phyloP scores from a whole-genome alignment of 1,284 basidiomycete genomes.

The Thelephora terrestris region DNA sequence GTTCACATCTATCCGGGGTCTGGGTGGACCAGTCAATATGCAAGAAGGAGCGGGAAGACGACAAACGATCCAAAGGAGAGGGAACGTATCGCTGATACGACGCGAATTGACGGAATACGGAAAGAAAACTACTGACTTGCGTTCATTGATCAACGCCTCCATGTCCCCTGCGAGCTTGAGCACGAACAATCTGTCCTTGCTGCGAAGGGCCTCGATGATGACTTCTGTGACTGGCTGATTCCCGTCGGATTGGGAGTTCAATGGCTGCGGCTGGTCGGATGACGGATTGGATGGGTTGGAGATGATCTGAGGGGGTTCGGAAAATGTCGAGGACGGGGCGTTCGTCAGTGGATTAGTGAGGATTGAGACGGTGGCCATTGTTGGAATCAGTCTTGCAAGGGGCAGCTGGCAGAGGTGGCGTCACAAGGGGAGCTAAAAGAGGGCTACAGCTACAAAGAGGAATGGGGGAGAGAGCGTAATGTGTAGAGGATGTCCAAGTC shows the following conservation, averaged over 20 bases:
- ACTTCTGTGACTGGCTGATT: neutral
- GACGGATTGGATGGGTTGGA: constrained; percentile 13
- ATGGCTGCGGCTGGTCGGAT: constrained; percentile 10
- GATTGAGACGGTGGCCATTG: constrained; percentile 14
- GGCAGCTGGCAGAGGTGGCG: neutral
- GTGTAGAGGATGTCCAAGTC: constrained; percentile 1
- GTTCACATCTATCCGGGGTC: constrained; percentile 49
- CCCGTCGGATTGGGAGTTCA: neutral
- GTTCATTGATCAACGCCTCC: constrained; percentile 66
- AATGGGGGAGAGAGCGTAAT: constrained; percentile 8
- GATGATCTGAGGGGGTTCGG: constrained; percentile 12
- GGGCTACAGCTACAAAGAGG: neutral
- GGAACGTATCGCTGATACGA: neutral
- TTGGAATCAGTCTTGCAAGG: constrained; percentile 7
- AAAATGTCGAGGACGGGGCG: constrained; percentile 14
- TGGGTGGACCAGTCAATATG: constrained; percentile 20
- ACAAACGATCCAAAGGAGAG: neutral
- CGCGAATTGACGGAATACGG: neutral
- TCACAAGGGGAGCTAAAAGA: neutral
- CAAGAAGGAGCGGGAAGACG: neutral
- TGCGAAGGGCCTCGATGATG: constrained; percentile 72
- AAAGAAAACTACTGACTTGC: constrained; percentile 37
- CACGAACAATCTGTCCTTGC: constrained; percentile 78
- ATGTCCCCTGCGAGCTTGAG: constrained; percentile 74
- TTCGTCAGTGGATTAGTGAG: constrained; percentile 12